Conservation (phyloP, 331 rosid genomes). For the Acacia pycnantha region DNA sequence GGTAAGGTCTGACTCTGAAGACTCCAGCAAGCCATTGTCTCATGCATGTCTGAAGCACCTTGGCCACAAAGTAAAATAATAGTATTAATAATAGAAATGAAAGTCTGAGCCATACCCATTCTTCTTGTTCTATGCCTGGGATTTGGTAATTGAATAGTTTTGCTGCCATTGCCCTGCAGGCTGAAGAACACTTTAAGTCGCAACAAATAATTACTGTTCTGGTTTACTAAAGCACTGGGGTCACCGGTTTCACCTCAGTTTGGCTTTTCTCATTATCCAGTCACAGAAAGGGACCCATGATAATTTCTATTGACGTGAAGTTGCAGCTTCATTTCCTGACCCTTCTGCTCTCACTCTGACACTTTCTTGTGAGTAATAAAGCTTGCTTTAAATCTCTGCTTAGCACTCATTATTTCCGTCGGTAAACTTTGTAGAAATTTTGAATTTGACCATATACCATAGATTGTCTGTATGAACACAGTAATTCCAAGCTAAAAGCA, state of each 20-base stretch:
- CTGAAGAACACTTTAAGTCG: conserved; percentile 16
- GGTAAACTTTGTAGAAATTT: not conserved
- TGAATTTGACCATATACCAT: not conserved
- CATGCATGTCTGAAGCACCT: conserved; percentile 19
- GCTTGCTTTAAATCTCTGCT: conserved; percentile 4
- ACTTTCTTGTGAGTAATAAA: conserved; percentile 7
- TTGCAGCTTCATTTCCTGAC: conserved; percentile 5
- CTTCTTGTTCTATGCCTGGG: conserved; percentile 20
- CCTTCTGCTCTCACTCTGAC: conserved; percentile 33
- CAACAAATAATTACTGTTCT: conserved; percentile 37
- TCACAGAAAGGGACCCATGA: conserved; percentile 30
- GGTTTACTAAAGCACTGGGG: conserved; percentile 28
- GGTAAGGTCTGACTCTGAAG: conserved; percentile 22
- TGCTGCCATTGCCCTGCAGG: conserved; percentile 14
- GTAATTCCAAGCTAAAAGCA: not conserved
- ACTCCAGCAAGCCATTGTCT: conserved; percentile 43
- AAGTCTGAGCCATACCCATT: conserved; percentile 39
- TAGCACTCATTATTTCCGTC: not conserved
- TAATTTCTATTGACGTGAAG: conserved; percentile 19
- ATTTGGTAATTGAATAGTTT: not conserved
- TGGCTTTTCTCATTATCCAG: conserved; percentile 8
- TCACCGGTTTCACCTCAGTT: conserved; percentile 18
- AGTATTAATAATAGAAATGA: not conserved
- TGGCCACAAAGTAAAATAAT: not conserved
- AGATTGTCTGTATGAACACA: not conserved